These are phyloP conservation scores for Magnaporthiopsis rhizophila DNA, from an alignment of 2,329 filamentous ascomycete species.

Conservation along the genomic window DNA sequence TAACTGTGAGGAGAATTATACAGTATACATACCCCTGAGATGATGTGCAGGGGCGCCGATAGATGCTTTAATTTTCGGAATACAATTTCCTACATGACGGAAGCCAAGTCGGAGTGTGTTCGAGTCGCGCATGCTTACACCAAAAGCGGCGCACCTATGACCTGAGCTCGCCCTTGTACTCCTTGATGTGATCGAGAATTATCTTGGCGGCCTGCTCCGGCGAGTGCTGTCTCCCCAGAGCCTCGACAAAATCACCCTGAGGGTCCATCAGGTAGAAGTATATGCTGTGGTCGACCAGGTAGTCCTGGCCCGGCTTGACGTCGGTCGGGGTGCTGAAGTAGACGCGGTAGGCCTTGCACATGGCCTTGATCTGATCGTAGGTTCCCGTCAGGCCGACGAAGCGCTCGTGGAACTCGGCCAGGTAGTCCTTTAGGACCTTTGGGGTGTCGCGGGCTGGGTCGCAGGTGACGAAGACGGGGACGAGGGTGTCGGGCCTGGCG, in stretches of 20 bases:
- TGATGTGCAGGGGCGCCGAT: neutral
- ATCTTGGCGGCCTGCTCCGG: slow-evolving; percentile 77
- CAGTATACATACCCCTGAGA: neutral
- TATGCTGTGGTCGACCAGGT: slow-evolving; percentile 96
- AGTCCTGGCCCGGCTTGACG: slow-evolving; percentile 90
- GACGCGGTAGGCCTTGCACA: slow-evolving; percentile 93
- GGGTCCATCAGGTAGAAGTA: slow-evolving; percentile 99
- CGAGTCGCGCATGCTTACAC: neutral
- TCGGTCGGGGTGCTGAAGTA: slow-evolving; percentile 91
- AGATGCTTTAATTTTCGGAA: neutral
- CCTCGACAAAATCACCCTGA: slow-evolving; percentile 96
- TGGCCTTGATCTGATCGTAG: slow-evolving; percentile 86
- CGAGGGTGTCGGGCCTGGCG: slow-evolving; percentile 43
- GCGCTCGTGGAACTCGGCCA: slow-evolving; percentile 80
- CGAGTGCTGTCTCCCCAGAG: slow-evolving; percentile 88
- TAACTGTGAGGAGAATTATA: neutral
- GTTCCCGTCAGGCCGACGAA: slow-evolving; percentile 87
- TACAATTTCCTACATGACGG: neutral
- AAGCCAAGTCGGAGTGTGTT: neutral
- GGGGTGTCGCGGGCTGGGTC: slow-evolving; percentile 89
- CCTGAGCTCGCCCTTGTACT: slow-evolving; percentile 31
- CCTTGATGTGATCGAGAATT: slow-evolving; percentile 77
- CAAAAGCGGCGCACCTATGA: neutral
- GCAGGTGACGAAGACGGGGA: slow-evolving; percentile 89
- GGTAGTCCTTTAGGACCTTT: slow-evolving; percentile 73